Evolutionary conservation across 352 stramenopile genomes (phyloP).

Genomic region (Phytophthora citricola): DNA sequence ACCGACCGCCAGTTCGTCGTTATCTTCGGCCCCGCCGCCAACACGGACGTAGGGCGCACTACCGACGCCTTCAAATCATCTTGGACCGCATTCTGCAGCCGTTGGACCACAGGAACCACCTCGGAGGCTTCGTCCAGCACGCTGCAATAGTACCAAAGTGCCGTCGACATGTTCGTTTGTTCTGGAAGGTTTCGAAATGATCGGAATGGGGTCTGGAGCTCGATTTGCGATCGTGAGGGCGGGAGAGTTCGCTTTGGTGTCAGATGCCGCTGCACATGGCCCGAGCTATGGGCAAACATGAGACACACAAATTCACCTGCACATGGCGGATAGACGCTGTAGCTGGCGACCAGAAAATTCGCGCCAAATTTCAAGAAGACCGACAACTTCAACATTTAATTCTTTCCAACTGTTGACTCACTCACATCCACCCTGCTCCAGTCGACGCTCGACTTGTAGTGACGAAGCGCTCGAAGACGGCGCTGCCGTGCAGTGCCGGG

Average conservation of each 20-base stretch:
- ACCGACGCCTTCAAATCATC: background rate
- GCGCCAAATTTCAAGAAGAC: constrained; percentile 9
- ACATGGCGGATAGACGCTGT: constrained; percentile 8
- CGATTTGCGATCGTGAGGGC: constrained; percentile 25
- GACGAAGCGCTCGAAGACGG: constrained; percentile 56
- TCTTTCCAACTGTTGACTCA: constrained; percentile 2
- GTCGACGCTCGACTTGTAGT: constrained; percentile 16
- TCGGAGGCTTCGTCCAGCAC: constrained; percentile 8
- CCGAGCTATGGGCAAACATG: constrained; percentile 9
- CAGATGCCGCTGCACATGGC: constrained; percentile 12
- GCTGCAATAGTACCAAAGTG: constrained; percentile 40
- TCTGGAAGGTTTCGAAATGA: constrained; percentile 19
- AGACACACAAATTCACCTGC: constrained; percentile 29
- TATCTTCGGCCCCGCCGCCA: constrained; percentile 3
- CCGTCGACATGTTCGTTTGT: constrained; percentile 22
- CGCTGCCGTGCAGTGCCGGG: constrained; percentile 40
- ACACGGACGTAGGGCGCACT: background rate
- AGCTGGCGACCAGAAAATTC: constrained; percentile 27
- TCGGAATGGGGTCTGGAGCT: constrained; percentile 1
- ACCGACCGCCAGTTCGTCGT: constrained; percentile 31
- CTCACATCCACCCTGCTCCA: constrained; percentile 19
- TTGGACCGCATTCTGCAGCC: constrained; percentile 13
- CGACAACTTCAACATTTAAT: constrained; percentile 13
- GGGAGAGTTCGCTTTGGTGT: constrained; percentile 25
- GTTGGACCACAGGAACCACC: constrained; percentile 21